Evolutionary conservation across 495 filamentous ascomycete genomes (phyloP), one percentile per base, ranked within the genome.

Genomic region (Trichoderma gamsii): DNA sequence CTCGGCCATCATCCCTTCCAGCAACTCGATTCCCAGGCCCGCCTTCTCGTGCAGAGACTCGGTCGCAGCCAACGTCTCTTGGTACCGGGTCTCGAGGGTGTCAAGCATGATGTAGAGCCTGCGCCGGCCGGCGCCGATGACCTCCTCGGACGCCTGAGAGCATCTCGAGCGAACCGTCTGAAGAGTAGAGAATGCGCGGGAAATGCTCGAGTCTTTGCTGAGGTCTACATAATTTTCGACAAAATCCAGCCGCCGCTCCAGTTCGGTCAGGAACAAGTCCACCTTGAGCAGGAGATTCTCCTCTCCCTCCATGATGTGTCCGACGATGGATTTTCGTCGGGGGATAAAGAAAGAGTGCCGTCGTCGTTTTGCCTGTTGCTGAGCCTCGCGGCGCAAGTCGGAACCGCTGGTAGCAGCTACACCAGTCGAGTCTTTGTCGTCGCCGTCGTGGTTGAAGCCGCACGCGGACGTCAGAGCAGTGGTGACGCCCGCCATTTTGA

Each of bases 41-140:
- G 93, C 92, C 77, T 97, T 97, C 71, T 96, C 92, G 71, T 93
- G 91, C 74, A 98, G 77, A 4, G 95, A 92, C 68, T 89, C 93
- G 69, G 92, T 93, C 12, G 89, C 91, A 8, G 85, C 88, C 67
- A 99, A 76, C n/a, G 88, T 93, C 69, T 94, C 91, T 41, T 93
- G 89, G 78, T 98, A 99, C 69, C 91, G 84, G 15, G 84, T 86
- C 74, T 99, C 95, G n/a, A 99, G 82, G 2, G 92, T 96, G 68
- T 98, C 95, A 21, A 99, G 92, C 76, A 98, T 86, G 59, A 97
- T 87, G 71, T 89, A 89, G 49, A 96, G 91, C 63, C 92, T 85
- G 70, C 90, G 87, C 66, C 89, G 88, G 32, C 95, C 93, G 59
- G 91, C 91, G 38, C 90, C 96, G 75, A 97, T 89, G 49, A 97